Conservation (phyloP, 2,329 filamentous ascomycete genomes). For the Aspergillus pseudonomiae region DNA sequence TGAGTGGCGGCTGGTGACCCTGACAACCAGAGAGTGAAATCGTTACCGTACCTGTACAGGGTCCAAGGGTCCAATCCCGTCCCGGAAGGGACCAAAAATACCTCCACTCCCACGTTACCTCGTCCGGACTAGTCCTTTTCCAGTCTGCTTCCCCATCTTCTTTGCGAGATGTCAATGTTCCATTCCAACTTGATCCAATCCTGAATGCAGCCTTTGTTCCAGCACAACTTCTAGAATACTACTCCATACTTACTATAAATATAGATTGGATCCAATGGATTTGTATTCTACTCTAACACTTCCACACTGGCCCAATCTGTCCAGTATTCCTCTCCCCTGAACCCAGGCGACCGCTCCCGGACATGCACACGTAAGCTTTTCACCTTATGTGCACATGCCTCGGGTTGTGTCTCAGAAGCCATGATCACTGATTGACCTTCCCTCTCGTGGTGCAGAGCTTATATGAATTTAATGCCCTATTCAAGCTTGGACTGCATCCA, state of each 20-base stretch:
- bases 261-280: no score
- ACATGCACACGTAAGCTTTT: neutral
- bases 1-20: conserved; percentile 24
- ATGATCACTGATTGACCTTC: neutral
- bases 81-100: neutral
- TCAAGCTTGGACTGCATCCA: neutral
- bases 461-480: neutral
- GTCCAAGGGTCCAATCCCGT: conserved; percentile 4
- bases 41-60: neutral
- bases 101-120: neutral
- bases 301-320: neutral
- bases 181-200: neutral
- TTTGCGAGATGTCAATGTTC: neutral
- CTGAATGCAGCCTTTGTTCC: neutral
- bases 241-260: no score
- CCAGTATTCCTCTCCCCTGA: neutral
- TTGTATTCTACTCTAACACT: neutral
- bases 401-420: conserved; percentile 1
- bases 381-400: neutral
- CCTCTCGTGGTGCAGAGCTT: neutral
- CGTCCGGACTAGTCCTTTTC: neutral
- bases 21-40: conserved; percentile 17
- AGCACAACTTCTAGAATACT: no score
- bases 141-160: neutral
- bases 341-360: neutral